These are phyloP conservation scores for Senna tora DNA, from an alignment of 306 rosid species.

Conservation along the genomic window DNA sequence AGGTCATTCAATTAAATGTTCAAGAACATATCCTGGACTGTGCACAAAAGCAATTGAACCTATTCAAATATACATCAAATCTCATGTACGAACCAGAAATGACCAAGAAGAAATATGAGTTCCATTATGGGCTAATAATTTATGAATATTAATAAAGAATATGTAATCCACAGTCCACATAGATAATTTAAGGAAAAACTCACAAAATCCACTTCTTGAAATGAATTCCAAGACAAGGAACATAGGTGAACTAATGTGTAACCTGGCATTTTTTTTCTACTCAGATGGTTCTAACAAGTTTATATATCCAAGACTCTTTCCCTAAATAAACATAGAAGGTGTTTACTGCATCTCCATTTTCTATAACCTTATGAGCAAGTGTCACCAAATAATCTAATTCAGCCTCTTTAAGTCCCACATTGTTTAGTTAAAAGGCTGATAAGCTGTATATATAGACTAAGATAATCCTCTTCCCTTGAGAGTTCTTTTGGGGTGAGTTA, in stretches of 20 bases:
- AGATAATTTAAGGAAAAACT: not conserved
- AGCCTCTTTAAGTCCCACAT: too few relatives aligned
- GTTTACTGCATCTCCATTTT: not conserved
- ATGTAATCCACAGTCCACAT: not conserved
- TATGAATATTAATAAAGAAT: not conserved
- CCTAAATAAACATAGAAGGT: not conserved
- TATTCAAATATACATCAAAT: not conserved
- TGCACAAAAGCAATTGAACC: not conserved
- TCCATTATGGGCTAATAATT: not conserved
- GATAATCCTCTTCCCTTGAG: too few relatives aligned
- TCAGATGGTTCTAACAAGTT: not conserved
- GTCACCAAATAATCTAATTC: slow-evolving; percentile 19
- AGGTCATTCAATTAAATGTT: slow-evolving; percentile 19
- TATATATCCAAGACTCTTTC: not conserved
- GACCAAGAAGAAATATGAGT: not conserved
- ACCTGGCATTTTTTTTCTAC: not conserved
- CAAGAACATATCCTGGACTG: not conserved
- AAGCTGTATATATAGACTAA: too few relatives aligned
- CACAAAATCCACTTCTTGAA: not conserved
- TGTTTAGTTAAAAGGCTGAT: too few relatives aligned
- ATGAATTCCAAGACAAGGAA: not conserved
- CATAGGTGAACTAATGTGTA: not conserved
- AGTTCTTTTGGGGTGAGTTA: too few relatives aligned
- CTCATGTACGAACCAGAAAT: not conserved
- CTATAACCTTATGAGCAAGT: slow-evolving; percentile 1